A percentile compares a stretch with the other conserved stretches of the same genome.
These are phyloP conservation scores for Papilionanthe hybrid DNA, from an alignment of 116 monocot genomes.

Conservation along the genomic window DNA sequence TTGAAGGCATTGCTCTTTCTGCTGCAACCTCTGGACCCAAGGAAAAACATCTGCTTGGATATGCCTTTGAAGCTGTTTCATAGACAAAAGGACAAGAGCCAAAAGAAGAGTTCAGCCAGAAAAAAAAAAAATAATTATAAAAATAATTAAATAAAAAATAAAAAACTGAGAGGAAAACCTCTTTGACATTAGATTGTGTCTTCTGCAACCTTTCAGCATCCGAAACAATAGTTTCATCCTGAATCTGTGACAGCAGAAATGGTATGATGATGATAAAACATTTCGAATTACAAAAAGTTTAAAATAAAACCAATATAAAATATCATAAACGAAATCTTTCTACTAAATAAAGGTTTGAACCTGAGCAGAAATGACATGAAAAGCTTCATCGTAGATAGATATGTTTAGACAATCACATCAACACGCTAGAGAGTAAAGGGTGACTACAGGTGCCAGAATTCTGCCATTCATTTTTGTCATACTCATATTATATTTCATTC, in stretches of 20 bases:
- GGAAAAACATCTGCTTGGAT: slow-evolving; percentile 73
- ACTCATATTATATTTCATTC: neutral
- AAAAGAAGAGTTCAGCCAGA: neutral
- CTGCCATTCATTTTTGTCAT: neutral
- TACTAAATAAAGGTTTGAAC: neutral
- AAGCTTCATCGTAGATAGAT: neutral
- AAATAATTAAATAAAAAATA: no score
- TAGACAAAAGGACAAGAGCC: slow-evolving; percentile 5
- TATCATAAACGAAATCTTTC: neutral
- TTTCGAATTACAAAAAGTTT: neutral
- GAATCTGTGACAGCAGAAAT: slow-evolving; percentile 51
- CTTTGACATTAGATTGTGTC: slow-evolving; percentile 83
- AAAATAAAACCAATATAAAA: neutral
- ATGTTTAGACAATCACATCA: neutral
- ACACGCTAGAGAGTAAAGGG: neutral
- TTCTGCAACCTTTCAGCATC: slow-evolving; percentile 70
- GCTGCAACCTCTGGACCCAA: slow-evolving; percentile 70
- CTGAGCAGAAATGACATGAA: neutral
- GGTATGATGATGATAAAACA: neutral
- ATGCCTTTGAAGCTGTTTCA: slow-evolving; percentile 80
- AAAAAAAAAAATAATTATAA: no score
- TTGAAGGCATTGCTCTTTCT: slow-evolving; percentile 73
- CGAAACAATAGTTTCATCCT: slow-evolving; percentile 88
- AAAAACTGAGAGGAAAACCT: slow-evolving; percentile 36
- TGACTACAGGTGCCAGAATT: neutral